Conservation (phyloP, 2,329 filamentous ascomycete species). For the Paecilomyces dactylethromorphus region DNA sequence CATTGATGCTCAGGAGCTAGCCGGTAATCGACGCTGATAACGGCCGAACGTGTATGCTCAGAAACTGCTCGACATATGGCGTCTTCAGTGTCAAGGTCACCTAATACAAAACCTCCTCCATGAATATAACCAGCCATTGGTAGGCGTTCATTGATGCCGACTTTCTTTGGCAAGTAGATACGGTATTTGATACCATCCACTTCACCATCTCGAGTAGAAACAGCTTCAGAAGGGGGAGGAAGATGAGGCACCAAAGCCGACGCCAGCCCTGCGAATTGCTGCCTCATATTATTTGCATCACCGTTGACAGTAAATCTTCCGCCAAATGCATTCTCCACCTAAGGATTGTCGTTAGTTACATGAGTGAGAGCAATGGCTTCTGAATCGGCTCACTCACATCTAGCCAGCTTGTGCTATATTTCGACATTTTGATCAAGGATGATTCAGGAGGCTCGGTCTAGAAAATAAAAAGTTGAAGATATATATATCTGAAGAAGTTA, state of each 20-base stretch:
- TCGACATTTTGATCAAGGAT: too few relatives aligned
- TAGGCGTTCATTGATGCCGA: not conserved
- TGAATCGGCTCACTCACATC: not conserved
- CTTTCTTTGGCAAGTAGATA: not conserved
- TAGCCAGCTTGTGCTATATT: too few relatives aligned
- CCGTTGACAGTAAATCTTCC: not conserved
- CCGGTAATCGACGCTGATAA: constrained; percentile 46
- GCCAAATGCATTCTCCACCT: not conserved
- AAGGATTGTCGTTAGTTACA: not conserved
- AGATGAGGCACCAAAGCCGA: not conserved
- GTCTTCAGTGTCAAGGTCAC: constrained; percentile 38
- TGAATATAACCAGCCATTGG: constrained; percentile 21
- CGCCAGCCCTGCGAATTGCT: not conserved
- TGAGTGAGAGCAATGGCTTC: not conserved
- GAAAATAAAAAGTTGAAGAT: too few relatives aligned
- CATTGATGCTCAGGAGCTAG: constrained; percentile 48
- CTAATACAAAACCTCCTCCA: constrained; percentile 41
- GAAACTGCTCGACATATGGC: constrained; percentile 34
- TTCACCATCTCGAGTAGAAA: not conserved
- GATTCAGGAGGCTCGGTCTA: too few relatives aligned
- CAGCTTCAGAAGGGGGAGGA: not conserved
- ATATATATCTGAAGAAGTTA: too few relatives aligned
- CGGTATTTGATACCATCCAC: not conserved
- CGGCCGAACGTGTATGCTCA: constrained; percentile 31
- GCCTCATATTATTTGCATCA: not conserved